Evolutionary conservation across 345 rosid species (phyloP).

Genomic region (Moricandia arvensis): DNA sequence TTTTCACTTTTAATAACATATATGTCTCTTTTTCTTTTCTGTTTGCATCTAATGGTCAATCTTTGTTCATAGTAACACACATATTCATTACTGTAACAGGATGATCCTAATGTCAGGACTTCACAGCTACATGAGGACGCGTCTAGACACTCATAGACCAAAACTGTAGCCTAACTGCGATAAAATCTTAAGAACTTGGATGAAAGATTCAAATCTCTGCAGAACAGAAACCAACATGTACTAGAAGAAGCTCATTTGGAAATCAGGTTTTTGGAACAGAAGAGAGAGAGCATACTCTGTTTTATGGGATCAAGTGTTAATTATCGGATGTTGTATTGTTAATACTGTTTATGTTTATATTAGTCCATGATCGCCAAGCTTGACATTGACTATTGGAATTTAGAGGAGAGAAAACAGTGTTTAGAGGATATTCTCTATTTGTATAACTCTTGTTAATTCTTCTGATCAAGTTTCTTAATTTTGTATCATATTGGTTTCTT

Average conservation of each 20-base stretch:
- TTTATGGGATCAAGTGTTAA: slow-evolving; percentile 18
- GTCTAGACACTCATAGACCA: slow-evolving; percentile 58
- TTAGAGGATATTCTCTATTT: not conserved
- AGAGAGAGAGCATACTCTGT: slow-evolving; percentile 9
- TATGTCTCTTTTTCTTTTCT: not conserved
- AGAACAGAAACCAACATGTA: not conserved
- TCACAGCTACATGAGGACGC: slow-evolving; percentile 67
- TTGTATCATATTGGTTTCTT: not conserved
- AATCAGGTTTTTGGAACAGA: slow-evolving; percentile 15
- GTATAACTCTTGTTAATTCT: not conserved
- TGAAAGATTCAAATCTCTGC: slow-evolving; percentile 7
- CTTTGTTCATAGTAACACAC: not conserved
- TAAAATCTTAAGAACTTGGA: slow-evolving; percentile 3
- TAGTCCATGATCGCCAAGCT: not conserved
- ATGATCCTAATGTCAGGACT: slow-evolving; percentile 47
- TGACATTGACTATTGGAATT: slow-evolving; percentile 1
- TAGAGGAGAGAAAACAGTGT: not conserved
- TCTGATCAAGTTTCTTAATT: not conserved
- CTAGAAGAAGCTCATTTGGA: not conserved
- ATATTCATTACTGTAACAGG: not conserved
- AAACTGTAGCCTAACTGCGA: not conserved
- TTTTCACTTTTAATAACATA: not conserved
- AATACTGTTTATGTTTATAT: slow-evolving; percentile 33
- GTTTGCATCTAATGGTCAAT: not conserved
- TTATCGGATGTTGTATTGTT: slow-evolving; percentile 26